phyloP scores from a whole-genome alignment of 257 asterid genomes.

The Salvia hispanica region DNA sequence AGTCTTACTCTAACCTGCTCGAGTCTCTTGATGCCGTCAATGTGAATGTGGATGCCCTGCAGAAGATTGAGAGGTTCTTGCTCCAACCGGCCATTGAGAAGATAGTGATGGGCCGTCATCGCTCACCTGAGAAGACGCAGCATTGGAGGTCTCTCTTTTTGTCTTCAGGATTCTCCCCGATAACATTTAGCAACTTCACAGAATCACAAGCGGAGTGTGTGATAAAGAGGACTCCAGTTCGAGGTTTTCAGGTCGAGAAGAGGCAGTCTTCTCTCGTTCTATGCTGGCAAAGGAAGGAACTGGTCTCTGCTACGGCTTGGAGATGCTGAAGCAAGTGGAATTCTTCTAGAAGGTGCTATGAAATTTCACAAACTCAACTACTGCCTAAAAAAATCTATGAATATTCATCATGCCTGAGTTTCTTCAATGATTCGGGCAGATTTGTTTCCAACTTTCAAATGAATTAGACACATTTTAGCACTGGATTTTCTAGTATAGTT shows the following conservation, averaged over 20 bases:
- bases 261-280: slow-evolving; percentile 89
- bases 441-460: slow-evolving; percentile 44
- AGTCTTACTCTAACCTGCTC: slow-evolving; percentile 66
- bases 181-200: slow-evolving; percentile 74
- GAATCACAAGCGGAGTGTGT: slow-evolving; percentile 93
- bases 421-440: slow-evolving; percentile 57
- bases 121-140: slow-evolving; percentile 75
- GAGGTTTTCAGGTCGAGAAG: slow-evolving; percentile 92
- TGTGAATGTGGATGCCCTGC: slow-evolving; percentile 70
- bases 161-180: slow-evolving; percentile 77
- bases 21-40: slow-evolving; percentile 90
- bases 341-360: slow-evolving; percentile 41
- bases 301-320: slow-evolving; percentile 95
- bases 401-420: slow-evolving; percentile 51
- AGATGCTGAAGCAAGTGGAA: slow-evolving; percentile 59
- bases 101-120: slow-evolving; percentile 53
- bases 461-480: slow-evolving; percentile 54
- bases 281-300: slow-evolving; percentile 96
- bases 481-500: slow-evolving; percentile 52
- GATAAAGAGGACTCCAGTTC: slow-evolving; percentile 80
- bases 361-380: slow-evolving; percentile 36
- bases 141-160: slow-evolving; percentile 84
- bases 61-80: slow-evolving; percentile 86
- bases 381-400: slow-evolving; percentile 38
- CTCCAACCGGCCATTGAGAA: slow-evolving; percentile 78